Evolutionary conservation across 805 yeast genomes (phyloP).

Genomic region (Ogataea naganishii): DNA sequence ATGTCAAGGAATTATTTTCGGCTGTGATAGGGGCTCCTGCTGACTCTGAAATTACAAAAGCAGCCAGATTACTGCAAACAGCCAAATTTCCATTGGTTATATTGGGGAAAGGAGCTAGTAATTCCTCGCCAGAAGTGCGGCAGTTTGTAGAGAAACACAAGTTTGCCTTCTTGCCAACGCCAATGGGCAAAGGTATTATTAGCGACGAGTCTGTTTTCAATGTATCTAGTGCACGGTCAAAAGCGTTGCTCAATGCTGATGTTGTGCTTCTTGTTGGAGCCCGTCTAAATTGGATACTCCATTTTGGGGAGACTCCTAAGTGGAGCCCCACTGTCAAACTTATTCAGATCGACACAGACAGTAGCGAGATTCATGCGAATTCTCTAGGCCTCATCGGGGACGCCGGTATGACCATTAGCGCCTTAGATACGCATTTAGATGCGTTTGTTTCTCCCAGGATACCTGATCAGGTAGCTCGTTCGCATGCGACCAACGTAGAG

Average conservation of each 20-base stretch:
- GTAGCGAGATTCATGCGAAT: constrained; percentile 29
- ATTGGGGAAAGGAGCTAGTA: constrained; percentile 61
- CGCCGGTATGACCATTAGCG: constrained; percentile 29
- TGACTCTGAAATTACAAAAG: constrained; percentile 9
- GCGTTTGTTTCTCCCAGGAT: constrained; percentile 20
- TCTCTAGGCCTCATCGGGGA: constrained; percentile 34
- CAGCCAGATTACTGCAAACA: constrained; percentile 22
- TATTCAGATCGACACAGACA: constrained; percentile 46
- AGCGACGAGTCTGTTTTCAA: constrained; percentile 39
- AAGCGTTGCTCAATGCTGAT: constrained; percentile 49
- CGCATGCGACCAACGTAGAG: constrained; percentile 22
- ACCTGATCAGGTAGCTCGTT: constrained; percentile 15
- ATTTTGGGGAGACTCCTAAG: constrained; percentile 53
- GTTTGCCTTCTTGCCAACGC: constrained; percentile 60
- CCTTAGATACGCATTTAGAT: constrained; percentile 20
- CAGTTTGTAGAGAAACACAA: constrained; percentile 31
- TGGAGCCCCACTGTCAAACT: constrained; percentile 36
- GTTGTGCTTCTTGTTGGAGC: constrained; percentile 57
- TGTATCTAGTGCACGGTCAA: constrained; percentile 55
- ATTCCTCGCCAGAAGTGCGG: constrained; percentile 27
- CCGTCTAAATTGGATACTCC: constrained; percentile 66
- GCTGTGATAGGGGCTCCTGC: neutral
- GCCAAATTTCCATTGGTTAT: constrained; percentile 45
- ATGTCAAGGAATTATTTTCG: neutral
- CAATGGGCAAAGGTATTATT: constrained; percentile 72